These are phyloP conservation scores for Solanum raphanifolium DNA, from an alignment of 257 asterid species.

Conservation along the genomic window DNA sequence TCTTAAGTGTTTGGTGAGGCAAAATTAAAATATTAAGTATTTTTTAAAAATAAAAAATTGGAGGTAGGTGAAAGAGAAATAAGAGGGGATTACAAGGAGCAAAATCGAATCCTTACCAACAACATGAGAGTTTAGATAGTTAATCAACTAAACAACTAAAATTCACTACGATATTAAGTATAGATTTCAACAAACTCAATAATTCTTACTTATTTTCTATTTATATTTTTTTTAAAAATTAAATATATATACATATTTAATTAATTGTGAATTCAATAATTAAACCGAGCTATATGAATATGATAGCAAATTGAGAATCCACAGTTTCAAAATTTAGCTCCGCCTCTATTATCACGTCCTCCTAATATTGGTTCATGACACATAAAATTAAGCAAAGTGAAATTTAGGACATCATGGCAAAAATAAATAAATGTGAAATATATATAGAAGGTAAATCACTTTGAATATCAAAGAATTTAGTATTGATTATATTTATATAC, in stretches of 20 bases:
- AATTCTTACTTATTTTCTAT: neutral
- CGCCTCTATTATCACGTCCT: neutral
- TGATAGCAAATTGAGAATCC: too few relatives aligned
- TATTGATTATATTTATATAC: neutral
- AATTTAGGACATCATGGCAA: neutral
- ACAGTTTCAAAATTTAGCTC: too few relatives aligned
- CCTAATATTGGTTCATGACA: neutral
- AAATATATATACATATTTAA: neutral
- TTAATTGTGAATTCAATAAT: neutral
- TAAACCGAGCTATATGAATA: neutral
- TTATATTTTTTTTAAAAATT: neutral
- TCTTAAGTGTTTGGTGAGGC: neutral
- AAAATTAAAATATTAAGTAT: neutral
- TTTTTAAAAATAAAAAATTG: neutral
- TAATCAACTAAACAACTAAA: neutral
- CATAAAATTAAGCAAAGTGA: too few relatives aligned
- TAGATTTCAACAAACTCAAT: neutral
- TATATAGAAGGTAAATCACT: neutral
- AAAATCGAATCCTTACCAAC: too few relatives aligned
- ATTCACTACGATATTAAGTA: too few relatives aligned
- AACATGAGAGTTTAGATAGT: too few relatives aligned
- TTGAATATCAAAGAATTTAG: neutral
- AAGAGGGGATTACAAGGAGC: too few relatives aligned
- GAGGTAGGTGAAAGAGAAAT: neutral
- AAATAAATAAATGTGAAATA: neutral